Base-by-base conservation (phyloP, 441 rosid species). In the Francoa sonchifolia region DNA sequence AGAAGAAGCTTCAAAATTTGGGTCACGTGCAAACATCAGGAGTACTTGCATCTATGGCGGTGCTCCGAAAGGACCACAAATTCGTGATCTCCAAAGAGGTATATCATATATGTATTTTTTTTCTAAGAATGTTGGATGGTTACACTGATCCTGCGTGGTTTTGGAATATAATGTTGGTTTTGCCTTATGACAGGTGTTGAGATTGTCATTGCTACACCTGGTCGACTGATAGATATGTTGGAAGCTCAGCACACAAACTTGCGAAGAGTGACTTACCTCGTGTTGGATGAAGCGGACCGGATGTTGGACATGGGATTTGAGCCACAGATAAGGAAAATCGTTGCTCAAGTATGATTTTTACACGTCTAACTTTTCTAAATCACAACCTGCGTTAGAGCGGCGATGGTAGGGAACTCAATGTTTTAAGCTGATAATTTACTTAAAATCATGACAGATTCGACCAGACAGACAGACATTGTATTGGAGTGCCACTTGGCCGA, bases 401-500 rank as follows among this genome's bases (percentile, higher is more conserved):
- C n/a, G n/a, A n/a, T n/a, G n/a, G n/a, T n/a, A n/a, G n/a, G n/a
- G n/a, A n/a, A n/a, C n/a, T n/a, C n/a, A n/a, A n/a, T n/a, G n/a
- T n/a, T n/a, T n/a, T n/a, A n/a, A n/a, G n/a, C n/a, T n/a, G n/a
- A n/a, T n/a, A n/a, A n/a, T n/a, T n/a, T n/a, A n/a, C n/a, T n/a
- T n/a, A n/a, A n/a, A n/a, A n/a, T n/a, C 49, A 10, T 45, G 25
- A 39, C 75, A 90, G 98, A 79, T 86, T 48, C 87, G 96, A 45
- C 98, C 96, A 41, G 96, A 90, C 61, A 74, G 98, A 40, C 96
- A 90, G 55, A 90, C 95, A 14, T 61, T 90, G 38, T 82, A 77
- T 51, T 90, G 99, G 99, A 90, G 98, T 68, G 98, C 98, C 46
- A 90, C 96, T 46, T 90, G 98, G 98, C 98, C 96, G 25, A 82